Evolutionary conservation across 805 yeast genomes (phyloP), one percentile per base, ranked within the genome.

Genomic region (Starmerella khaoyaiensis): DNA sequence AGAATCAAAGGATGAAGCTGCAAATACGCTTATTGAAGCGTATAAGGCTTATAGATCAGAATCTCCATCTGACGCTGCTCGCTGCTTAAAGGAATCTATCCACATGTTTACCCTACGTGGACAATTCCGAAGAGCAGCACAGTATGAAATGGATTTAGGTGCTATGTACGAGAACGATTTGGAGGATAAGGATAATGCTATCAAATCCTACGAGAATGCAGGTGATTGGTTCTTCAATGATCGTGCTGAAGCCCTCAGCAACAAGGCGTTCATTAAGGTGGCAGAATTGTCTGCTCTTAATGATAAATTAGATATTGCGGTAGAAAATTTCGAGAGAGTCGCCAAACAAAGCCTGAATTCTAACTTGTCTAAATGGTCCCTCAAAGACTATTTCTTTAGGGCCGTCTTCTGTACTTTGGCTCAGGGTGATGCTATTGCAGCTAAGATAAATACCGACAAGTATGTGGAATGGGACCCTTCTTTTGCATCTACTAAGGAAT

Each of bases 161-260:
- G 84, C 75, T 48, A 59, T 87, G 31, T 82, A 80, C 54, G 97
- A 87, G 59, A 69, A 70, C 31, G 80, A 78, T 33, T 62, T 82
- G 16, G 69, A 69, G 34, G 87, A 86, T 52, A 58, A 63, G 22
- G 62, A 66, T 18, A 71, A 71, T 48, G 96, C 98, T 5, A 68
- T 78, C 36, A 67, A 67, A 37, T 72, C 84, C 21, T 87, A 79
- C 55, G 93, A 84, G 54, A 80, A 78, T 51, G 95, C 98, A 9
- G 95, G 94, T 28, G 97, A 90, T 53, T 90, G 95, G 86, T 86
- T 79, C 55, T 71, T 74, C 38, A 82, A 87, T 44, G 99, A 90
- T 60, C 86, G 83, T 41, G 96, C 97, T 0, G 79, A 78, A 45
- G 93, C 96, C 7, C 56, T 87, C 39, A 73, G 94, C 19, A 84